Evolutionary conservation across 306 rosid genomes (phyloP).

Genomic region (Corylus americana): DNA sequence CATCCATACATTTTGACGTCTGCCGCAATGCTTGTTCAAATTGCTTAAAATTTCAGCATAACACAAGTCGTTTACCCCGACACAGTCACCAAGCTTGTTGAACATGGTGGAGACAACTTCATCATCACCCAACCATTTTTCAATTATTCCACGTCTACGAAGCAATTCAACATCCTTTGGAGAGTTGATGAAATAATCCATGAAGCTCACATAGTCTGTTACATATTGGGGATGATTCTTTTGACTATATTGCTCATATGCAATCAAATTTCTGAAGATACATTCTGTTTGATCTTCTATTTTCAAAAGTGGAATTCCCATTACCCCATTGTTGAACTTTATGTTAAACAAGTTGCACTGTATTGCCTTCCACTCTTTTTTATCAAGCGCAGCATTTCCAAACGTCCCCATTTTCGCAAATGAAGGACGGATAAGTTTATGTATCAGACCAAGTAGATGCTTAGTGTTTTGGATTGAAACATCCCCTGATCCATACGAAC

Average conservation of each 20-base stretch:
- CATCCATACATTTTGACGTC: neutral
- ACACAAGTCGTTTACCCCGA: neutral
- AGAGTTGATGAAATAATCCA: neutral
- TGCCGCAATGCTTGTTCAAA: neutral
- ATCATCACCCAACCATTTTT: no score
- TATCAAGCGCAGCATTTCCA: no score
- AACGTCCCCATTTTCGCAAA: neutral
- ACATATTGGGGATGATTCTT: neutral
- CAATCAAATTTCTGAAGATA: neutral
- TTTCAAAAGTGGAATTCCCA: neutral
- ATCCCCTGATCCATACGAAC: neutral
- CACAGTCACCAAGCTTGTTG: neutral
- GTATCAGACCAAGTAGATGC: neutral
- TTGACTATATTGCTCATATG: constrained; percentile 9
- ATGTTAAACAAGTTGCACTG: no score
- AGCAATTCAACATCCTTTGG: constrained; percentile 2
- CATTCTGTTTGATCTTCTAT: neutral
- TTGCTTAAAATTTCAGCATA: neutral
- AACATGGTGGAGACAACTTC: neutral
- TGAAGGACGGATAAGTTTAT: neutral
- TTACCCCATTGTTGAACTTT: neutral
- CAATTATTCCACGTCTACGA: neutral
- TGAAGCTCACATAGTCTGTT: neutral
- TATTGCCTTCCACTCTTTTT: neutral
- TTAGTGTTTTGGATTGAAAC: neutral